A percentile compares a stretch with the other conserved stretches of the same genome.
Evolutionary conservation across 208 protist species (phyloP).

Genomic region (Wallacemonas sp.): DNA sequence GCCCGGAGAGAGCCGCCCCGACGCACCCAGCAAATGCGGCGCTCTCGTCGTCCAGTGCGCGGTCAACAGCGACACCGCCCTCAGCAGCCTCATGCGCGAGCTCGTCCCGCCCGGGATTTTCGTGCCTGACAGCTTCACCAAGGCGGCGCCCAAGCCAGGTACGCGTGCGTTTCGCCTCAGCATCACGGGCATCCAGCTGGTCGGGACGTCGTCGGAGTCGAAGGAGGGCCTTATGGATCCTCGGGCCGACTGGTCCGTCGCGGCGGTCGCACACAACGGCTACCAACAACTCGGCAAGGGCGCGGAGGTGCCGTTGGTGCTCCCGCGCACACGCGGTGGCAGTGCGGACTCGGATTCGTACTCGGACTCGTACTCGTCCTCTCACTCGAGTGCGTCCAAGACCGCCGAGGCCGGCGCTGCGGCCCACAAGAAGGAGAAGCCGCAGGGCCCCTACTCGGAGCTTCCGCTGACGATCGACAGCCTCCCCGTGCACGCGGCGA

Average conservation of each 20-base stretch:
- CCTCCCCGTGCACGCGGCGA: constrained; percentile 80
- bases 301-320: constrained; percentile 62
- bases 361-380: constrained; percentile 18
- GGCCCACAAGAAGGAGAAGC: neutral
- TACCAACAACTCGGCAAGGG: constrained; percentile 83
- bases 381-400: constrained; percentile 12
- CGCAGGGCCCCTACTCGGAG: constrained; percentile 35
- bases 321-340: constrained; percentile 11
- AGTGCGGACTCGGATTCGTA: constrained; percentile 7
- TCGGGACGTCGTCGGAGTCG: constrained; percentile 42
- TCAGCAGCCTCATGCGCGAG: constrained; percentile 52
- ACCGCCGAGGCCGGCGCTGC: neutral
- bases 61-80: constrained; percentile 37
- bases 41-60: constrained; percentile 36
- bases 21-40: constrained; percentile 21
- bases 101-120: constrained; percentile 82
- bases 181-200: constrained; percentile 56
- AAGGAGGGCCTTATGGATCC: constrained; percentile 38
- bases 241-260: constrained; percentile 72
- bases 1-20: constrained; percentile 38
- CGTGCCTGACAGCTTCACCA: constrained; percentile 76
- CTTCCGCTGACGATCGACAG: constrained; percentile 65
- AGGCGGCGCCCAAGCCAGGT: constrained; percentile 38
- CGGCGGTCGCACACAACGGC: constrained; percentile 86
- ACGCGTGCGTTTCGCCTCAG: constrained; percentile 58